phyloP scores from a whole-genome alignment of 768 basidiomycete genomes.

The Tricholoma flavovirens region DNA sequence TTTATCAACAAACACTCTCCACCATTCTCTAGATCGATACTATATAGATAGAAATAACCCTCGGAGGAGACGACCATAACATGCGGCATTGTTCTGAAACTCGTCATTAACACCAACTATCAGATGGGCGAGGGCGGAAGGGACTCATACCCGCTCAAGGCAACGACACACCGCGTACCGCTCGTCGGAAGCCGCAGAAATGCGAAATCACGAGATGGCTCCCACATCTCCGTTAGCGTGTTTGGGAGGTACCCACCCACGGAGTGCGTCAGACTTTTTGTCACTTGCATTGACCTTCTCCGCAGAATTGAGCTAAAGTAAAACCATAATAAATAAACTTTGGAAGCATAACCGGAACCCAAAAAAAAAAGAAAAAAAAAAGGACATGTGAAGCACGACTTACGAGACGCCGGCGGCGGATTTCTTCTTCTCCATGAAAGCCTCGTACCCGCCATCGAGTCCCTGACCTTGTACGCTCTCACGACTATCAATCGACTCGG shows the following conservation, averaged over 20 bases:
- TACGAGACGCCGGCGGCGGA: constrained; percentile 47
- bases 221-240: constrained; percentile 93
- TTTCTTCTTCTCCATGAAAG: constrained; percentile 75
- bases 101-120: neutral
- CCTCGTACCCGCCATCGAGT: constrained; percentile 78
- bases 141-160: constrained; percentile 70
- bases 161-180: constrained; percentile 82
- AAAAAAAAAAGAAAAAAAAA: too few relatives aligned
- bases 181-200: constrained; percentile 76
- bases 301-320: constrained; percentile 49
- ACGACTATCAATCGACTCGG: constrained; percentile 41
- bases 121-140: neutral
- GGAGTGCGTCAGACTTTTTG: constrained; percentile 69
- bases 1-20: constrained; percentile 95
- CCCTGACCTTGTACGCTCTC: constrained; percentile 52
- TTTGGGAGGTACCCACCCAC: constrained; percentile 84
- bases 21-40: constrained; percentile 91
- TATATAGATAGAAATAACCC: constrained; percentile 93
- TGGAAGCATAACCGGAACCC: neutral
- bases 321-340: too few relatives aligned
- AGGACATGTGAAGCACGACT: constrained; percentile 14
- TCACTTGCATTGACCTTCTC: constrained; percentile 67
- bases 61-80: constrained; percentile 96
- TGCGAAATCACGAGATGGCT: constrained; percentile 92
- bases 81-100: constrained; percentile 79